Base-by-base conservation (phyloP, 2,329 filamentous ascomycete genomes). In the Paecilomyces dactylethromorphus region DNA sequence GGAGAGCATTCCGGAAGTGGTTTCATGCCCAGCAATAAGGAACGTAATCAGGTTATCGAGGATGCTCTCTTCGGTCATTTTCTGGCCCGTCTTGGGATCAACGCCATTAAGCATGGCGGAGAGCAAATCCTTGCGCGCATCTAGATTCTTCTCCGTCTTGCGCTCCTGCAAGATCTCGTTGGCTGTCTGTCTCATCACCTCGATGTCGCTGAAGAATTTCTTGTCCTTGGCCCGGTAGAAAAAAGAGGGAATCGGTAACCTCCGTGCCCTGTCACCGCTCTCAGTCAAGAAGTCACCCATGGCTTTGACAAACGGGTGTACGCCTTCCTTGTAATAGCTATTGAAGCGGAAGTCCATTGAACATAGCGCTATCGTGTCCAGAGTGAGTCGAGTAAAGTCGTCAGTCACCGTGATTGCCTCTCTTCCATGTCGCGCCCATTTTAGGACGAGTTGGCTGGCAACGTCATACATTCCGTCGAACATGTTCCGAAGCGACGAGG, bases 41-140 rank as follows among this genome's bases (percentile, higher is more conserved):
- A 89, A 89, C 0, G 86, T 89, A 59, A 87, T 84, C 70, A 90
- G 82, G 62, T 90, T 87, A 67, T 86, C 79, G 13, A 82, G 80
- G 62, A 89, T 87, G 59, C 77, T 81, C 8, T 80, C 75, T 59
- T 88, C 84, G 2, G 75, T 80, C 62, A 90, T 74, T 26, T 78
- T 79, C 63, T 85, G 76, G n/a, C 86, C 85, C 7, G 86, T 89
- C 69, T 83, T 81, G 1, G 84, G 80, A 66, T 90, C 87, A n/a
- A 78, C 78, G 0, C 84, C 85, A 6, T 84, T 77, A 33, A 91
- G 72, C 87, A 91, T 89, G 53, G 85, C 82, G 56, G 81, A 81
- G 15, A 90, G 71, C 13, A 90, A 74, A 68, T 90, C 88, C 58
- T 35, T 10, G 24, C 24, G 24, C 24, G 24, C 5, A 15, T 35